These are phyloP conservation scores for Annona cherimola DNA, from an alignment of 164 flowering plant genomes.

Conservation along the genomic window DNA sequence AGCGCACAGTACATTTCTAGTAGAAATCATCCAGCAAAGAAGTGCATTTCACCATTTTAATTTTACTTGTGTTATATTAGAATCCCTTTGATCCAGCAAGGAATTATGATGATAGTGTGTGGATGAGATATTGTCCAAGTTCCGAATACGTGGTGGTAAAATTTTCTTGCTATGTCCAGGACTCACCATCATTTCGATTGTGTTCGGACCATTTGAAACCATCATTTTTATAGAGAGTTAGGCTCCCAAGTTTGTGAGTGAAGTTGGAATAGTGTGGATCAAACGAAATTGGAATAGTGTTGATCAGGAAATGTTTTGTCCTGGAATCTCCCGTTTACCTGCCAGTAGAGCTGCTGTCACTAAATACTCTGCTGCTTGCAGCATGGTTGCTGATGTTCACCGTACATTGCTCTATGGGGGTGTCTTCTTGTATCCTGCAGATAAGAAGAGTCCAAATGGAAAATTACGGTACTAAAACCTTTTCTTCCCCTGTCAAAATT, in stretches of 20 bases:
- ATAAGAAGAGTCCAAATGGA: conserved; percentile 93
- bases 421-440: conserved; percentile 92
- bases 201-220: neutral
- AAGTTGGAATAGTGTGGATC: neutral
- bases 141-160: neutral
- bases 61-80: neutral
- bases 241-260: neutral
- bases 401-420: conserved; percentile 99
- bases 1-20: neutral
- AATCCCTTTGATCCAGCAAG: neutral
- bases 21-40: neutral
- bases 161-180: neutral
- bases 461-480: conserved; percentile 61
- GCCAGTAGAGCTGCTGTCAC: neutral
- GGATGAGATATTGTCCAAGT: neutral
- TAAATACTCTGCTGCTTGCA: conserved; percentile 20
- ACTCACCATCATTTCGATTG: neutral
- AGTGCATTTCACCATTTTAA: neutral
- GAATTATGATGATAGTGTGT: neutral
- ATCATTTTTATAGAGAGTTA: neutral
- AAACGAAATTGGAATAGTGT: neutral
- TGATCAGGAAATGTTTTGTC: neutral
- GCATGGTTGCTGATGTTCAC: conserved; percentile 99
- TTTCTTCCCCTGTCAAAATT: neutral
- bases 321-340: no score